Evolutionary conservation across 441 rosid genomes (phyloP).

Genomic region (Aquilaria agallochum): DNA sequence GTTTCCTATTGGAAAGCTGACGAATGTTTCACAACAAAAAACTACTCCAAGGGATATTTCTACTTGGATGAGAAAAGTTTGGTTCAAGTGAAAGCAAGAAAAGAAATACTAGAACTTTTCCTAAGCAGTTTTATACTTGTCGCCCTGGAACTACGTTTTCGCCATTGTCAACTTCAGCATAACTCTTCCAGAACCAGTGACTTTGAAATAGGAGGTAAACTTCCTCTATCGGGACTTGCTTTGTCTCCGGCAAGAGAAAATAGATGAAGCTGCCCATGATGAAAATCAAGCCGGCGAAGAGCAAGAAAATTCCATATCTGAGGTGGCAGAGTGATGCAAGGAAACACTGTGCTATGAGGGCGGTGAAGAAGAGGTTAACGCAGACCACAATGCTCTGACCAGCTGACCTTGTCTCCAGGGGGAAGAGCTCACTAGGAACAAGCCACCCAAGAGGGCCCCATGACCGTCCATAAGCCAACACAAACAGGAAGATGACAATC

Average conservation of each 20-base stretch:
- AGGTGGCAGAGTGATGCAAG: slow-evolving; percentile 76
- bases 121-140: background rate
- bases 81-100: too few relatives aligned
- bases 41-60: background rate
- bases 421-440: slow-evolving; percentile 83
- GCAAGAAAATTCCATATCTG: slow-evolving; percentile 66
- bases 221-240: slow-evolving; percentile 87
- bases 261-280: slow-evolving; percentile 63
- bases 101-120: too few relatives aligned
- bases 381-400: slow-evolving; percentile 84
- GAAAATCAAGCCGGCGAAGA: slow-evolving; percentile 58
- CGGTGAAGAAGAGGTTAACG: slow-evolving; percentile 81
- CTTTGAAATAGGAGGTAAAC: slow-evolving; percentile 66
- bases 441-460: slow-evolving; percentile 99
- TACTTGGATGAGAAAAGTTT: background rate
- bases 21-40: too few relatives aligned
- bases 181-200: slow-evolving; percentile 82
- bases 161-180: slow-evolving; percentile 22
- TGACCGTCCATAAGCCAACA: slow-evolving; percentile 79
- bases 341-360: slow-evolving; percentile 86
- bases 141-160: background rate
- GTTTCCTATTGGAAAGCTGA: too few relatives aligned
- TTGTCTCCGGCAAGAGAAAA: slow-evolving; percentile 82
- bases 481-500: slow-evolving; percentile 60
- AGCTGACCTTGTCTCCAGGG: slow-evolving; percentile 81